Percentiles rank a stretch among this genome's conserved stretches.
phyloP scores from a whole-genome alignment of 345 rosid genomes.

The Noccaea bulbosa region DNA sequence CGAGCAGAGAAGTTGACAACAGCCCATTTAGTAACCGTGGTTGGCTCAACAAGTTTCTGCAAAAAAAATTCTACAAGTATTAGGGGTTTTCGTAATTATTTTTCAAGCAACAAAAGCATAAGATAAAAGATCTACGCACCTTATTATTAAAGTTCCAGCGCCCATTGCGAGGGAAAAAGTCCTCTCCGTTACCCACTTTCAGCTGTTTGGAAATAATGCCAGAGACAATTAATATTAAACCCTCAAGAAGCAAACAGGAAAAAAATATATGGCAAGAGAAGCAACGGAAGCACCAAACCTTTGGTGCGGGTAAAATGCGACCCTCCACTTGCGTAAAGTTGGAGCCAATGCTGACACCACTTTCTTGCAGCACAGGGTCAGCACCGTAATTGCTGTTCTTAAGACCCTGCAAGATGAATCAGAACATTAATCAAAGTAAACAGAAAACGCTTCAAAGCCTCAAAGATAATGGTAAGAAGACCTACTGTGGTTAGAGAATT shows the following conservation, averaged over 20 bases:
- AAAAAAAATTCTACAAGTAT: slow-evolving; percentile 25
- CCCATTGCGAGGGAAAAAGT: slow-evolving; percentile 74
- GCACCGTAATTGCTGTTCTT: slow-evolving; percentile 66
- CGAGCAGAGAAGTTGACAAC: slow-evolving; percentile 91
- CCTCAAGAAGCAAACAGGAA: background rate
- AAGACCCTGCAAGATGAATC: slow-evolving; percentile 58
- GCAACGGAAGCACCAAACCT: slow-evolving; percentile 49
- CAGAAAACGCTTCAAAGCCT: slow-evolving; percentile 1
- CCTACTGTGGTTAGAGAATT: slow-evolving; percentile 62
- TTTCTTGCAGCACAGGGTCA: slow-evolving; percentile 68
- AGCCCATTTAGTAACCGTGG: slow-evolving; percentile 75
- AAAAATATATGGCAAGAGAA: background rate
- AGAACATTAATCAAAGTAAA: background rate
- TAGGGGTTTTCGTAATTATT: slow-evolving; percentile 8
- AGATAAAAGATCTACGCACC: slow-evolving; percentile 46
- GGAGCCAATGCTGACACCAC: slow-evolving; percentile 66
- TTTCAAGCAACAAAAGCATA: background rate
- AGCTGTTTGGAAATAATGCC: slow-evolving; percentile 53
- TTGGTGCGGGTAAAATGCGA: slow-evolving; percentile 78
- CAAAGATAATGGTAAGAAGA: slow-evolving; percentile 1
- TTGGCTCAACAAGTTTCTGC: slow-evolving; percentile 79
- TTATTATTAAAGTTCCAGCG: slow-evolving; percentile 93
- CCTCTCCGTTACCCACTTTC: slow-evolving; percentile 83
- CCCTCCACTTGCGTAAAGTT: slow-evolving; percentile 80
- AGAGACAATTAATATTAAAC: background rate